Evolutionary conservation across 2,329 filamentous ascomycete genomes (phyloP), one percentile per base, ranked within the genome.

Genomic region (Pseudophaeomoniella oleicola): DNA sequence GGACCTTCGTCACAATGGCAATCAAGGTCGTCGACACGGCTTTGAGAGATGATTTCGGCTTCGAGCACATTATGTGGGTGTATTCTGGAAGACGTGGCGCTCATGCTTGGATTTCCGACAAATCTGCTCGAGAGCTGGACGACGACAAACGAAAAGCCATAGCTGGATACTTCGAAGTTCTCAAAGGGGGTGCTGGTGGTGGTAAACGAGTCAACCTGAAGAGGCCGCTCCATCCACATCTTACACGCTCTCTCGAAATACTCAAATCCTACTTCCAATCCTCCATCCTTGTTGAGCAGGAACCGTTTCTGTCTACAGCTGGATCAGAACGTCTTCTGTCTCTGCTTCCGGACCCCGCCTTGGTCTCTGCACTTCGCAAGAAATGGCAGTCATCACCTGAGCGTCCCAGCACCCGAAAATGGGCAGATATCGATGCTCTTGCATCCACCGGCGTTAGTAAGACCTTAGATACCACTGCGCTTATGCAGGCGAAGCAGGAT

Each of bases 71-170:
- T 51, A 71, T 98, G 58, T 98, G 90, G 90, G 87, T 98, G 4
- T 98, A 98, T 59, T 98, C 90, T 0, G 90, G 90, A 47, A 81
- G 90, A 58, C 76, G 90, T 70, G 90, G 90, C 63, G 87, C 83
- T 18, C 90, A 98, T 75, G 90, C 90, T 4, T 98, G 90, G 90
- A 82, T 98, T 9, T 96, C 88, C 54, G 90, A 98, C 56, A 83
- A 81, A 52, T 78, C 79, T 39, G 90, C 87, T 1, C 74, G 90
- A 39, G 69, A 69, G 19, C 73, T 98, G 65, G 81, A 93, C 44
- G 90, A 98, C 50, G 73, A 81, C 48, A 86, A 83, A 59, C 74
- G 90, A 38, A 76, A 76, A 46, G 82, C 87, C 0, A 79, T 98
- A 42, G 85, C 85, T 0, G 78, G 82, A 15, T 98, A 96, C 53